A percentile compares a stretch with the other conserved stretches of the same genome.
Evolutionary conservation across 495 filamentous ascomycete genomes (phyloP).

Genomic region (Hyaloscypha finlandica): DNA sequence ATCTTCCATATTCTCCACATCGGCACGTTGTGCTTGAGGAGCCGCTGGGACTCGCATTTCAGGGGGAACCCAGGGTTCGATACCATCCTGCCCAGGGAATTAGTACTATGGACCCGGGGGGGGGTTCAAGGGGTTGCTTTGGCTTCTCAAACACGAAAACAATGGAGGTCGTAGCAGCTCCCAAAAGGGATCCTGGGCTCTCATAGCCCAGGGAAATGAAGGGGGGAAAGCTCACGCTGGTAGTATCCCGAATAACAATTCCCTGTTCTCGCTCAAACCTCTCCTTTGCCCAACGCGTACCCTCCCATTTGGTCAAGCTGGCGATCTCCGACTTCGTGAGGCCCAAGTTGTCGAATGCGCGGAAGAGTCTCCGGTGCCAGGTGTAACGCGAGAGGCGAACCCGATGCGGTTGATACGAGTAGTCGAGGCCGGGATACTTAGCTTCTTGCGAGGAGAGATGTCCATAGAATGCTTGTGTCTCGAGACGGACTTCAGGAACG

Average conservation of each 20-base stretch:
- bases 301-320: conserved; percentile 85
- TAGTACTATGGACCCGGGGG: background rate
- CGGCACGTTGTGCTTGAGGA: conserved; percentile 35
- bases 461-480: conserved; percentile 84
- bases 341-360: conserved; percentile 74
- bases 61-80: conserved; percentile 55
- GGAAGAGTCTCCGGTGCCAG: conserved; percentile 80
- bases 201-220: background rate
- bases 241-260: conserved; percentile 74
- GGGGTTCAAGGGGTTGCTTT: background rate
- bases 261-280: conserved; percentile 80
- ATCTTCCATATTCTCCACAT: conserved; percentile 34
- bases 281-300: conserved; percentile 87
- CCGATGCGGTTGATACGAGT: conserved; percentile 77
- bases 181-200: background rate
- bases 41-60: conserved; percentile 40
- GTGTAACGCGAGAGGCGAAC: conserved; percentile 78
- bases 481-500: conserved; percentile 85
- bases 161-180: background rate
- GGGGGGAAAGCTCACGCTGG: conserved; percentile 41
- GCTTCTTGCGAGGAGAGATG: conserved; percentile 82
- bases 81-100: conserved; percentile 44
- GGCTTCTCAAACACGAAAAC: background rate
- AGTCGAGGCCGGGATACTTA: conserved; percentile 90
- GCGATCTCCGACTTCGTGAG: conserved; percentile 78